These are phyloP conservation scores for Phytophthora macrochlamydospora DNA, from an alignment of 352 stramenopile genomes.

Conservation along the genomic window DNA sequence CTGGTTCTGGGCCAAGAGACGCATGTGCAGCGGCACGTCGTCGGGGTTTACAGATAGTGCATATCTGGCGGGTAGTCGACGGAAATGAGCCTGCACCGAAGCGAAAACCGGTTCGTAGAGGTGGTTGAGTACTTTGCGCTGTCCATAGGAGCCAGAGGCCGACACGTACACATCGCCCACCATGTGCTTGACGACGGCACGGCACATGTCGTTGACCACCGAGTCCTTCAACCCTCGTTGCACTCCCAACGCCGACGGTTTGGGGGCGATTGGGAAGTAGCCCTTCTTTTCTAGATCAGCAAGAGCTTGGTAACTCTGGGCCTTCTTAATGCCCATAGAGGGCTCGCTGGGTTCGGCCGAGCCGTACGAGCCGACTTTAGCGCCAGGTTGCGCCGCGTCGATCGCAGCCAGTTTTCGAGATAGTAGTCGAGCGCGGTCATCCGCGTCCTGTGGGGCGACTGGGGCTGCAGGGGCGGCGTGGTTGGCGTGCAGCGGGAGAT, in stretches of 20 bases:
- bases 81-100: constrained; percentile 85
- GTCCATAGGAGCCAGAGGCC: constrained; percentile 62
- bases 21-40: constrained; percentile 89
- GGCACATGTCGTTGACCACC: constrained; percentile 90
- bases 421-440: constrained; percentile 58
- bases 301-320: constrained; percentile 75
- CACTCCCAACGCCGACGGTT: constrained; percentile 77
- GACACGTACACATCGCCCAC: constrained; percentile 87
- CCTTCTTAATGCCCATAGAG: constrained; percentile 68
- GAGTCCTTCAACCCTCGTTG: constrained; percentile 86
- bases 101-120: constrained; percentile 87
- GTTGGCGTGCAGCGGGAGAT: constrained; percentile 59
- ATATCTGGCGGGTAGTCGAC: constrained; percentile 80
- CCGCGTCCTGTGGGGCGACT: constrained; percentile 36
- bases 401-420: constrained; percentile 64
- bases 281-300: constrained; percentile 86
- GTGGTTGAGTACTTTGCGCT: constrained; percentile 85
- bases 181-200: constrained; percentile 89
- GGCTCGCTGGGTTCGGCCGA: constrained; percentile 27
- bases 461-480: constrained; percentile 19
- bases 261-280: constrained; percentile 80
- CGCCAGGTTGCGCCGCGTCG: constrained; percentile 20
- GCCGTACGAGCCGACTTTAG: constrained; percentile 69
- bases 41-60: constrained; percentile 85
- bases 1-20: constrained; percentile 80